These are phyloP conservation scores for Pilatotrama ljubarskyi DNA, from an alignment of 768 basidiomycete species.

Conservation along the genomic window DNA sequence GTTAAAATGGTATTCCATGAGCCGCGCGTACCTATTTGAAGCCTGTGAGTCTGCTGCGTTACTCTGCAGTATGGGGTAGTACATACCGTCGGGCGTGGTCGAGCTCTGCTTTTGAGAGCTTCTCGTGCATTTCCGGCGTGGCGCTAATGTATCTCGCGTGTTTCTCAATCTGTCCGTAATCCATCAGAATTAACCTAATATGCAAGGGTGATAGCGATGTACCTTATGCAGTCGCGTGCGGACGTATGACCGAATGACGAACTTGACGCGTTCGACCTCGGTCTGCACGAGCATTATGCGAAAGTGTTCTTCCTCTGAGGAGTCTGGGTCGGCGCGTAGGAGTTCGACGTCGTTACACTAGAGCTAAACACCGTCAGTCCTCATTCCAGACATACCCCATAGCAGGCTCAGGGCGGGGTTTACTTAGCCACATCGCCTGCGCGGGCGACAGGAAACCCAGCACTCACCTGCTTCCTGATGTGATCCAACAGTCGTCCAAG, in stretches of 20 bases:
- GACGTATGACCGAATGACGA: conserved; percentile 86
- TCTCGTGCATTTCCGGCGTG: conserved; percentile 70
- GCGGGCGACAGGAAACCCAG: not conserved
- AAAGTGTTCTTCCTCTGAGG: conserved; percentile 92
- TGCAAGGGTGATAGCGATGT: conserved; percentile 6
- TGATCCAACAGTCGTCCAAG: conserved; percentile 70
- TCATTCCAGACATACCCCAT: not conserved
- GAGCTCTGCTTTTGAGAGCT: conserved; percentile 80
- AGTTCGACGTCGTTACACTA: conserved; percentile 79
- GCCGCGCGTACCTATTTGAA: conserved; percentile 61
- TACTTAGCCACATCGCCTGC: not conserved
- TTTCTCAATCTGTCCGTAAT: conserved; percentile 71
- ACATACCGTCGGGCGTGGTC: conserved; percentile 73
- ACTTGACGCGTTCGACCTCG: conserved; percentile 92
- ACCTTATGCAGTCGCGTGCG: conserved; percentile 88
- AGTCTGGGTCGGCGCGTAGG: conserved; percentile 76
- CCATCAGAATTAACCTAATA: conserved; percentile 5
- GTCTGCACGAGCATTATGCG: conserved; percentile 92
- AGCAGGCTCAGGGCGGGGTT: not conserved
- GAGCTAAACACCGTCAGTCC: conserved; percentile 23
- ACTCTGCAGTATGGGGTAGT: not conserved
- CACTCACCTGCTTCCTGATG: conserved; percentile 75
- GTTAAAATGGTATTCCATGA: conserved; percentile 77
- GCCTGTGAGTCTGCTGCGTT: not conserved
- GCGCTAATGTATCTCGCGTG: conserved; percentile 78